Conservation (phyloP, 1,284 basidiomycete species). For the Puccinia hordei region DNA sequence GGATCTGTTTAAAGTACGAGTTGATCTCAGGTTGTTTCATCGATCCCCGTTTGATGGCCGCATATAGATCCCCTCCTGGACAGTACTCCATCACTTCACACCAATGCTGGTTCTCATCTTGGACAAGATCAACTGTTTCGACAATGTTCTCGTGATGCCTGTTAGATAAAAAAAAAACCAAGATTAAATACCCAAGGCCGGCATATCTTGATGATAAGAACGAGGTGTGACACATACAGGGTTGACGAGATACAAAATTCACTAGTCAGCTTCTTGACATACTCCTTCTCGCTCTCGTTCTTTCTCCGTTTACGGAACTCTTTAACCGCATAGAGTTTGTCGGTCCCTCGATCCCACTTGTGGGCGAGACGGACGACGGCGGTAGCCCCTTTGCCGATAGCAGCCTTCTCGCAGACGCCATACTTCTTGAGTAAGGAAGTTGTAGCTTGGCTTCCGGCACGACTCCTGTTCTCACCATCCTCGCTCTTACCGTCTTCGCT, state of each 20-base stretch:
- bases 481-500: constrained; percentile 55
- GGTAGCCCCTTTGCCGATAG: constrained; percentile 96
- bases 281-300: constrained; percentile 98
- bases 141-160: constrained; percentile 74
- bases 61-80: constrained; percentile 93
- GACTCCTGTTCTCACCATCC: constrained; percentile 45
- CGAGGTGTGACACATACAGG: constrained; percentile 81
- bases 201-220: too few relatives aligned
- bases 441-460: constrained; percentile 51
- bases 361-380: constrained; percentile 94
- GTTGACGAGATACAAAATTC: constrained; percentile 99
- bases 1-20: constrained; percentile 96
- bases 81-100: constrained; percentile 99
- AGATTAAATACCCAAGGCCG: too few relatives aligned
- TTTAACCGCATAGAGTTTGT: constrained; percentile 99
- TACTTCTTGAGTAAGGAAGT: constrained; percentile 73
- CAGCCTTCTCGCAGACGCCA: constrained; percentile 92
- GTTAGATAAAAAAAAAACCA: background rate
- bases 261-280: constrained; percentile 98
- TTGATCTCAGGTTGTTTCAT: constrained; percentile 94
- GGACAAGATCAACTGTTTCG: constrained; percentile 97
- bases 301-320: constrained; percentile 97
- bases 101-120: constrained; percentile 94
- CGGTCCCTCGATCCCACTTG: constrained; percentile 95
- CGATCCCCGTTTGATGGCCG: constrained; percentile 94